These are phyloP conservation scores for Cutaneotrichosporon daszewskae DNA, from an alignment of 1,284 basidiomycete species.

Conservation along the genomic window DNA sequence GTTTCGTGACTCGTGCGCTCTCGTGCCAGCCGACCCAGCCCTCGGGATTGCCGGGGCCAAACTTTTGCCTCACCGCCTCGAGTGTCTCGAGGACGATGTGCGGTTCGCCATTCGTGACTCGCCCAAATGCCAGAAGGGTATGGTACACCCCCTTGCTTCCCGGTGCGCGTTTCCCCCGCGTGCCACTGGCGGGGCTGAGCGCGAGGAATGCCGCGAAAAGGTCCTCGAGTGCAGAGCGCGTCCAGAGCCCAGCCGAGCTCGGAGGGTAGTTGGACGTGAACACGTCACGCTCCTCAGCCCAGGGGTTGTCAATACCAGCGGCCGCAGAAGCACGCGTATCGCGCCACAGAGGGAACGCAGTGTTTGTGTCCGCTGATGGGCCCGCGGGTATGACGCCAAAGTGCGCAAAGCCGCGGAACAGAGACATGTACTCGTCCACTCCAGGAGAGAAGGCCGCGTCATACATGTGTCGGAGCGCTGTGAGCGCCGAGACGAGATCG, in stretches of 20 bases:
- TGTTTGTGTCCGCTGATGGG: conserved; percentile 9
- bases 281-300: conserved; percentile 2
- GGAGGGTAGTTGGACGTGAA: conserved; percentile 9
- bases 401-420: conserved; percentile 72
- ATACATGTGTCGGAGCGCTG: conserved; percentile 66
- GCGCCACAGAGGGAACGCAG: conserved; percentile 11
- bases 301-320: conserved; percentile 3
- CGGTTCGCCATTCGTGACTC: conserved; percentile 31
- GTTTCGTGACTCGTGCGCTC: conserved; percentile 22
- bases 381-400: conserved; percentile 23
- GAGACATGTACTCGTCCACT: conserved; percentile 55
- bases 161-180: too few relatives aligned
- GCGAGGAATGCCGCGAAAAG: conserved; percentile 31
- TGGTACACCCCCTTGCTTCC: conserved; percentile 27
- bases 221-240: conserved; percentile 21
- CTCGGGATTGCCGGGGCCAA: conserved; percentile 28
- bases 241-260: conserved; percentile 18
- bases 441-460: conserved; percentile 33
- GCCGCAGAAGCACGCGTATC: neutral
- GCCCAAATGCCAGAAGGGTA: conserved; percentile 36
- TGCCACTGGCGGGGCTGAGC: conserved; percentile 13
- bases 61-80: conserved; percentile 35
- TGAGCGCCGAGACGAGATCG: conserved; percentile 56
- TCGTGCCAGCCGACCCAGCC: conserved; percentile 32
- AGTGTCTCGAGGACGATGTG: conserved; percentile 28